Evolutionary conservation across 2,329 filamentous ascomycete genomes (phyloP), one percentile per base, ranked within the genome.

Genomic region (Aspergillus caelatus): DNA sequence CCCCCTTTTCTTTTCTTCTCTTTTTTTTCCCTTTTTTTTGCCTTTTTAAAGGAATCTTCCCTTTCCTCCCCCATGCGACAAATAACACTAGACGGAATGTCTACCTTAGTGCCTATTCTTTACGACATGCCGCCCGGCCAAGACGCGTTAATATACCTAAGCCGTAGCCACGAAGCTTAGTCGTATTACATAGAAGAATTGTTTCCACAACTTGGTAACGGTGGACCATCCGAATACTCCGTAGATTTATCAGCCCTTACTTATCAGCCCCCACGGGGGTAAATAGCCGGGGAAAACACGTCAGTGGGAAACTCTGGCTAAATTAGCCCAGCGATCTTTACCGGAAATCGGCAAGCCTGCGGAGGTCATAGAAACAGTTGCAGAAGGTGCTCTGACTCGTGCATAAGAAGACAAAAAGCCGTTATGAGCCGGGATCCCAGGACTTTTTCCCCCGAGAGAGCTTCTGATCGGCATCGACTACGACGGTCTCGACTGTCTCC

Each of bases 221-320:
- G 6, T 36, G 5, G 7, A 4, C 39, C 19, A 14, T 7, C 5
- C 34, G 34, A 36, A 36, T 36, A 26, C 26, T 26, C 26, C 26
- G 26, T 26, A 19, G 16, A 41, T 10, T 41, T 19, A 41, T n/a
- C 16, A 41, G 19, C 16, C 39, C 39, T 41, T 4, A 48, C 21
- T 28, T 12, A 19, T 48, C 45, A 8, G 57, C 39, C 61, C 61
- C 52, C 61, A 50, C 28, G 61, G 62, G 62, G 58, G 28, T 45
- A 45, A 53, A 57, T 61, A 28, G n/a, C 58, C 46, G 36, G 43
- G 43, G 36, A 50, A 28, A 30, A 19, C 48, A 52, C 26, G 26
- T 28, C 41, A 32, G 21, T 52, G 58, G 39, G 48, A 53, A 63
- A 63, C 21, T 53, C 58, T 57, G 62, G 62, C n/a, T 63, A 63